phyloP scores from a whole-genome alignment of 441 rosid species.

The Jatropha multifida region DNA sequence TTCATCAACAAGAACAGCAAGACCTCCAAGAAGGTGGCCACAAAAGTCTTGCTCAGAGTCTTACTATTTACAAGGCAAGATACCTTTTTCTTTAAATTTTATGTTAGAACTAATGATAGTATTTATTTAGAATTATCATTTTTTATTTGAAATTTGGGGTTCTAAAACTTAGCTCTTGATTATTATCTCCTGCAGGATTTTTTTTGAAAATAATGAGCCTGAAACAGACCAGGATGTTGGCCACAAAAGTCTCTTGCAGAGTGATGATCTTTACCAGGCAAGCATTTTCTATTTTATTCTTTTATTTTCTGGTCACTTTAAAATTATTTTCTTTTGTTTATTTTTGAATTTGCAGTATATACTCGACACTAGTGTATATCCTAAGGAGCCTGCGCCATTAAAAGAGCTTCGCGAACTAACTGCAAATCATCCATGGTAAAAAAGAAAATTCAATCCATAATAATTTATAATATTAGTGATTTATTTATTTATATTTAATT shows the following conservation, averaged over 20 bases:
- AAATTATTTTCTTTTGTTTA: background rate
- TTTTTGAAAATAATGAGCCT: conserved; percentile 18
- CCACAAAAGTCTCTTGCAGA: conserved; percentile 87
- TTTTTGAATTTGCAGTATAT: conserved; percentile 55
- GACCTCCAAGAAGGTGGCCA: background rate
- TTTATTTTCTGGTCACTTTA: background rate
- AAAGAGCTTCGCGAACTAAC: conserved; percentile 90
- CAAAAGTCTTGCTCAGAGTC: conserved; percentile 11
- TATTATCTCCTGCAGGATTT: conserved; percentile 4
- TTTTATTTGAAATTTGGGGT: background rate
- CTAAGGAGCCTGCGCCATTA: conserved; percentile 89
- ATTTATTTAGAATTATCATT: background rate
- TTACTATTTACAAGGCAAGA: conserved; percentile 23
- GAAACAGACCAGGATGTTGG: conserved; percentile 65
- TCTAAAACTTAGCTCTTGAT: too few relatives aligned
- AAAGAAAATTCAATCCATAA: background rate
- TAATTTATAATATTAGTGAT: background rate
- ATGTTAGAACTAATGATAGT: background rate
- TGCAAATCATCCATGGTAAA: conserved; percentile 84
- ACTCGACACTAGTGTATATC: conserved; percentile 92
- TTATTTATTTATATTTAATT: background rate
- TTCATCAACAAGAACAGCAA: background rate
- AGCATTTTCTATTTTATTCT: too few relatives aligned
- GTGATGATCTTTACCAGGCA: conserved; percentile 92
- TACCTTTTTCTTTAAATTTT: background rate